These are phyloP conservation scores for Bondarzewia mesenterica DNA, from an alignment of 1,284 basidiomycete species.

Conservation along the genomic window DNA sequence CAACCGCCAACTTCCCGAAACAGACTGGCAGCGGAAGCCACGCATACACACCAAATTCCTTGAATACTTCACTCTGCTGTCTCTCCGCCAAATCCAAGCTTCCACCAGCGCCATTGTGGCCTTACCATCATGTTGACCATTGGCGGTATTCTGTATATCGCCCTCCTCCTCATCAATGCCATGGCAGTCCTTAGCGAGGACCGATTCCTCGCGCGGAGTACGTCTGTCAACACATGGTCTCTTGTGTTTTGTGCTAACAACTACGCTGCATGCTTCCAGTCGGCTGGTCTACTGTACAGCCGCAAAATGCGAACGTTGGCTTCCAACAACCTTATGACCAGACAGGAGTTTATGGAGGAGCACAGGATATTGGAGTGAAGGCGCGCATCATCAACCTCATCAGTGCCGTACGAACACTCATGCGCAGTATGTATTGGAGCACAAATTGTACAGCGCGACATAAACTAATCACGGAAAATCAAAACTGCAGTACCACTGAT, in stretches of 20 bases:
- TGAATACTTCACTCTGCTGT: neutral
- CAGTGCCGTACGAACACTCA: slow-evolving; percentile 86
- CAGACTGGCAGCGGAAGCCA: neutral
- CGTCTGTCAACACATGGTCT: slow-evolving; percentile 25
- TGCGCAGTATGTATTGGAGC: slow-evolving; percentile 86
- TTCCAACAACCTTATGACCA: slow-evolving; percentile 67
- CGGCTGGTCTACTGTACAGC: slow-evolving; percentile 76
- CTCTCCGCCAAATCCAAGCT: neutral
- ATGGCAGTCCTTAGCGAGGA: slow-evolving; percentile 94
- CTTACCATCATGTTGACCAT: slow-evolving; percentile 39
- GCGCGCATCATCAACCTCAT: slow-evolving; percentile 86
- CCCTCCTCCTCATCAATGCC: slow-evolving; percentile 84
- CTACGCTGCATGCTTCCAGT: slow-evolving; percentile 40
- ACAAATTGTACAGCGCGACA: neutral
- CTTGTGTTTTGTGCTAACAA: slow-evolving; percentile 6
- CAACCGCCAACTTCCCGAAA: slow-evolving; percentile 2
- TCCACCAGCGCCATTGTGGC: neutral
- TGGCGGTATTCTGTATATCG: slow-evolving; percentile 65
- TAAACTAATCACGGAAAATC: neutral
- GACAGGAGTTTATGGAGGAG: slow-evolving; percentile 35
- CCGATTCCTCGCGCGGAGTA: slow-evolving; percentile 88
- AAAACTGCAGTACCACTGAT: slow-evolving; percentile 75
- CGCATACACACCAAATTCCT: neutral
- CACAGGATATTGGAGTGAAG: slow-evolving; percentile 70
- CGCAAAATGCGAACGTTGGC: slow-evolving; percentile 42